Evolutionary conservation across 2,329 filamentous ascomycete genomes (phyloP), one percentile per base, ranked within the genome.

Genomic region (Hypoxylon rubiginosum): DNA sequence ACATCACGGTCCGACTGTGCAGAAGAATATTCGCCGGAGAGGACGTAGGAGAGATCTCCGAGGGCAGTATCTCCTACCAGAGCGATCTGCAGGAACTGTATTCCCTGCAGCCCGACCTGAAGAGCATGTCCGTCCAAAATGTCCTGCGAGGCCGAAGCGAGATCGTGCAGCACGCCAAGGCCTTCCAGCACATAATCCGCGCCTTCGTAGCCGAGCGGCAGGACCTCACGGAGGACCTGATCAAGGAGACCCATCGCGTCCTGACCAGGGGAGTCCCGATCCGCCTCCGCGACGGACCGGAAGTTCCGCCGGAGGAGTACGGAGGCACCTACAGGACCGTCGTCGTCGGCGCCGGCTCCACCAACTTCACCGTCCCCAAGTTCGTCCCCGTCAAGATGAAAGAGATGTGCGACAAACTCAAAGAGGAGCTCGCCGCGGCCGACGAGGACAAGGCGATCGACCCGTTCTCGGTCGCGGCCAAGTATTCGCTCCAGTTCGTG

Each of bases 381-480:
- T 72, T 62, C 7, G 68, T 78, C 0, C 76, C 75, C 0, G 19
- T 17, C 0, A 72, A 43, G 9, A 78, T 78, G 76, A 36, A 50
- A 1, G 62, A 76, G 6, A 72, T 78, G 58, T 75, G 74, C 54
- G 32, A 50, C 0, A 45, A 57, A 1, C 57, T 78, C 0, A 67
- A 69, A 10, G 17, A 53, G 0, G 73, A 78, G 0, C 53, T 75
- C 0, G 9, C 24, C 0, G 4, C 17, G 0, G 72, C 61, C 0
- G 57, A 67, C 6, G 3, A 36, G 5, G 39, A 21, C 1, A 36
- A 57, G 0, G 17, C 3, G 2, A 48, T 78, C 0, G 76, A 79
- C n/a, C 74, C 75, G 0, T 74, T 79, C 32, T 77, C 74, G 0
- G 39, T 78, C 0, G 75, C 74, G 0, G 46, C 75, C 0, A 77